These are phyloP conservation scores for Achaetomium macrosporum DNA, from an alignment of 2,329 filamentous ascomycete species.

Conservation along the genomic window DNA sequence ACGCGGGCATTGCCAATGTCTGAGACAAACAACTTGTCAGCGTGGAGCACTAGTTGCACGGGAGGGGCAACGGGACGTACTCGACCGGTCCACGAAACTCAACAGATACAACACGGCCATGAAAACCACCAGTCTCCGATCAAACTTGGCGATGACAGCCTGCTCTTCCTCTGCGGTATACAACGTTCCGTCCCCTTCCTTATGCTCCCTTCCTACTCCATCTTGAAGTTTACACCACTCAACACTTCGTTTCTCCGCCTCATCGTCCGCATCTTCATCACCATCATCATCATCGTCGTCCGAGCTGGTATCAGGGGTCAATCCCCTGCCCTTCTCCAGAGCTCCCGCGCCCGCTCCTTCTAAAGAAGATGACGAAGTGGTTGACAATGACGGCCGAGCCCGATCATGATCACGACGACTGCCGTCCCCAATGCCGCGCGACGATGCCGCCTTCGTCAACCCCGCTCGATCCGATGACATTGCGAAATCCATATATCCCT, in stretches of 20 bases:
- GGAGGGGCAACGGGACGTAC: slow-evolving; percentile 40
- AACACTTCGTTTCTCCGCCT: not conserved
- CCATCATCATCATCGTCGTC: slow-evolving; percentile 8
- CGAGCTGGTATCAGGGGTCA: slow-evolving; percentile 9
- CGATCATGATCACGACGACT: not conserved
- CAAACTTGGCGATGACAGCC: slow-evolving; percentile 66
- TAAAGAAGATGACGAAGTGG: not conserved
- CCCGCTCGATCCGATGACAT: not conserved
- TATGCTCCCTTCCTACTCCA: not conserved
- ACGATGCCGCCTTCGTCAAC: not conserved
- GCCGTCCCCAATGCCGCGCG: no score
- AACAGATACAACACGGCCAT: slow-evolving; percentile 78
- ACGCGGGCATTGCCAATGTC: slow-evolving; percentile 60
- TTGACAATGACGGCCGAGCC: not conserved
- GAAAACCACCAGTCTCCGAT: slow-evolving; percentile 71
- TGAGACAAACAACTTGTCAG: not conserved
- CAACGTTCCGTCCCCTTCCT: slow-evolving; percentile 18
- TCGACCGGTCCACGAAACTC: slow-evolving; percentile 80
- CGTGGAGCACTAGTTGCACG: not conserved
- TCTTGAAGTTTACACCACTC: not conserved
- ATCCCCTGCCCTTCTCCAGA: not conserved
- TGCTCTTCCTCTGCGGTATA: slow-evolving; percentile 65
- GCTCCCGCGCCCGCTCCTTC: not conserved
- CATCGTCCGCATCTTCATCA: not conserved
- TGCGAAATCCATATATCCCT: not conserved